Conservation (phyloP, 2,329 filamentous ascomycete genomes). For the Penicillium sp. region DNA sequence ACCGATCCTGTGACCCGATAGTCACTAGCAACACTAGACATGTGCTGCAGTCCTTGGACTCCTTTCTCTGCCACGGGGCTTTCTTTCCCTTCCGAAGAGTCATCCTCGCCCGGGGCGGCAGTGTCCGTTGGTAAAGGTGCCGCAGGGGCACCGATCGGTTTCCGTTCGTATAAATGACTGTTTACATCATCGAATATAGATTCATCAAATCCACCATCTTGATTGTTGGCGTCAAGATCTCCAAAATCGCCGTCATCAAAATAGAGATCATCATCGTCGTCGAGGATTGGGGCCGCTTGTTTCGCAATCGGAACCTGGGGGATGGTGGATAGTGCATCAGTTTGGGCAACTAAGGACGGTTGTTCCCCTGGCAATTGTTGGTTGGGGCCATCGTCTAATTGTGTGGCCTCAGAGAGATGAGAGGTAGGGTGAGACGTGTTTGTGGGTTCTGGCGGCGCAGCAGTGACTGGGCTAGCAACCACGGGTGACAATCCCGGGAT, state of each 20-base stretch:
- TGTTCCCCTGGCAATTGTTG: neutral
- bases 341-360: neutral
- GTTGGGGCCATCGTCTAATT: neutral
- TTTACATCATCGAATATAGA: constrained; percentile 51
- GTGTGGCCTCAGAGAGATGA: neutral
- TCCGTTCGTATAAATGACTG: constrained; percentile 45
- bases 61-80: constrained; percentile 11
- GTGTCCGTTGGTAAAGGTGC: constrained; percentile 14
- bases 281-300: constrained; percentile 13
- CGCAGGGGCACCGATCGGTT: constrained; percentile 23
- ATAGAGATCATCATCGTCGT: constrained; percentile 46
- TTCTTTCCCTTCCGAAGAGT: constrained; percentile 16
- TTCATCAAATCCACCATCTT: constrained; percentile 46
- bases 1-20: constrained; percentile 22
- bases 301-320: neutral
- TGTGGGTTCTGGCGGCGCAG: constrained; percentile 21
- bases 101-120: constrained; percentile 1
- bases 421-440: neutral
- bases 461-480: constrained; percentile 34
- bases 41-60: constrained; percentile 32
- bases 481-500: constrained; percentile 39
- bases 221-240: constrained; percentile 36
- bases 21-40: constrained; percentile 39
- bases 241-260: constrained; percentile 51
- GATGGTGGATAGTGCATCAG: neutral